phyloP scores from a whole-genome alignment of 1,284 basidiomycete genomes.

The Mixia osmundae region DNA sequence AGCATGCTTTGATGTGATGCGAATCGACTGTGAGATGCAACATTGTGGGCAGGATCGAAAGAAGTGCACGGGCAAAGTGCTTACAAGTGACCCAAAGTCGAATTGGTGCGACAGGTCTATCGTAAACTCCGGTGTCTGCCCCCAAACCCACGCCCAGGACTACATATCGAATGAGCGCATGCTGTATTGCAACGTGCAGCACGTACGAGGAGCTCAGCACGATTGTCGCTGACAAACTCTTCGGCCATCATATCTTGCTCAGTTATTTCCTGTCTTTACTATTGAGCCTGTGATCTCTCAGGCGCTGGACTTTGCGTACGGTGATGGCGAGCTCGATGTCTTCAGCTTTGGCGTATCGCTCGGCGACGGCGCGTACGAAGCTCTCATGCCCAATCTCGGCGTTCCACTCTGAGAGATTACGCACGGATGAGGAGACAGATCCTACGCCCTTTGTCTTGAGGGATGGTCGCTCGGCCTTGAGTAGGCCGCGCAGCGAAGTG shows the following conservation, averaged over 20 bases:
- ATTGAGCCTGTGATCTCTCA: not conserved
- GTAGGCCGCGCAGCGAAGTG: conserved; percentile 40
- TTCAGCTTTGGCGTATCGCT: conserved; percentile 46
- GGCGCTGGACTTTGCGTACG: conserved; percentile 8
- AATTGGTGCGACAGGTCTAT: conserved; percentile 19
- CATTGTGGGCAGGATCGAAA: not conserved
- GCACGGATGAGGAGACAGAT: conserved; percentile 77
- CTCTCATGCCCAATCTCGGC: conserved; percentile 35
- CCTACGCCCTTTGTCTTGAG: conserved; percentile 63
- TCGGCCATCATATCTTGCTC: conserved; percentile 29
- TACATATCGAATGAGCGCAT: conserved; percentile 19
- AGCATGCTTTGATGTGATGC: conserved; percentile 26
- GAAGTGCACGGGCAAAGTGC: not conserved
- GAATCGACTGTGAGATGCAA: conserved; percentile 15
- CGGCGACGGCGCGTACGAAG: conserved; percentile 47
- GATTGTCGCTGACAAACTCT: conserved; percentile 35
- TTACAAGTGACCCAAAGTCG: conserved; percentile 8
- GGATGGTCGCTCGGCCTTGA: conserved; percentile 43
- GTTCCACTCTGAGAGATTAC: conserved; percentile 41
- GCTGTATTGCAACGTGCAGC: not conserved
- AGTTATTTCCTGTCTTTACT: conserved; percentile 28
- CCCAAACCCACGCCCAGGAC: conserved; percentile 84
- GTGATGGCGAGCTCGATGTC: conserved; percentile 16
- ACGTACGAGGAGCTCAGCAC: conserved; percentile 43
- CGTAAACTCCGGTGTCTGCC: conserved; percentile 80